phyloP scores from a whole-genome alignment of 192 early-diverging fungal species.

The Coemansia sp. region DNA sequence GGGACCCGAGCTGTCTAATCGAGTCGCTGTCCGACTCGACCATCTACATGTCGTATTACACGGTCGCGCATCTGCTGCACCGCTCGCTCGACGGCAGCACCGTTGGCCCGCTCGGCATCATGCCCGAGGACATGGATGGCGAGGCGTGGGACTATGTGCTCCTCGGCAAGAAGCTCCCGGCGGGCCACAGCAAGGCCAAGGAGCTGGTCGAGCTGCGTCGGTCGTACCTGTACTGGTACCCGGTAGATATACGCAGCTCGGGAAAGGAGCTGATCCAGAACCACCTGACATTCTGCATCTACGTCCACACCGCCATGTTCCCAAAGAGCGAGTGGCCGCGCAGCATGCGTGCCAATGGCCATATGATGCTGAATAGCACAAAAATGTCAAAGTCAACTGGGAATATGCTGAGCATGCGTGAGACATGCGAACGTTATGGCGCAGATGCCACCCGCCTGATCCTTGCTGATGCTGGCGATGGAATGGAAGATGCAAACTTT shows the following conservation, averaged over 20 bases:
- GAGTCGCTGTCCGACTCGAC: conserved; percentile 98
- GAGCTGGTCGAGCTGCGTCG: conserved; percentile 77
- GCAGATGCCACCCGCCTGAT: conserved; percentile 95
- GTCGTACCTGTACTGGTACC: conserved; percentile 98
- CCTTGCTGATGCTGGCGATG: conserved; percentile 95
- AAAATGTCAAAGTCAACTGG: conserved; percentile 99
- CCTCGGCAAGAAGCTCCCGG: conserved; percentile 60
- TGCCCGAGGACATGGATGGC: conserved; percentile 84
- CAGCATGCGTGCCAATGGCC: conserved; percentile 87
- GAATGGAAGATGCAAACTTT: conserved; percentile 98
- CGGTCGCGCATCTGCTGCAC: conserved; percentile 90
- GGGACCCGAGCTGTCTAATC: conserved; percentile 90
- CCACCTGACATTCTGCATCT: conserved; percentile 97
- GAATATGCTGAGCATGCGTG: conserved; percentile 85
- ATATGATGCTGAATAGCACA: conserved; percentile 88
- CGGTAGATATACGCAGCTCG: conserved; percentile 91
- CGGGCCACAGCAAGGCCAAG: conserved; percentile 53
- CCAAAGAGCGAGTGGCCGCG: conserved; percentile 87
- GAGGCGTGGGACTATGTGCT: conserved; percentile 93
- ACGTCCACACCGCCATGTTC: conserved; percentile 96
- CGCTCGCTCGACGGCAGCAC: conserved; percentile 78
- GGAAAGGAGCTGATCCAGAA: conserved; percentile 98
- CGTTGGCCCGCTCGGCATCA: conserved; percentile 73
- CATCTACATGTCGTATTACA: conserved; percentile 99
- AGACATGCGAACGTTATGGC: conserved; percentile 82